Base-by-base conservation (phyloP, 116 monocot species). In the Posidonia oceanica region DNA sequence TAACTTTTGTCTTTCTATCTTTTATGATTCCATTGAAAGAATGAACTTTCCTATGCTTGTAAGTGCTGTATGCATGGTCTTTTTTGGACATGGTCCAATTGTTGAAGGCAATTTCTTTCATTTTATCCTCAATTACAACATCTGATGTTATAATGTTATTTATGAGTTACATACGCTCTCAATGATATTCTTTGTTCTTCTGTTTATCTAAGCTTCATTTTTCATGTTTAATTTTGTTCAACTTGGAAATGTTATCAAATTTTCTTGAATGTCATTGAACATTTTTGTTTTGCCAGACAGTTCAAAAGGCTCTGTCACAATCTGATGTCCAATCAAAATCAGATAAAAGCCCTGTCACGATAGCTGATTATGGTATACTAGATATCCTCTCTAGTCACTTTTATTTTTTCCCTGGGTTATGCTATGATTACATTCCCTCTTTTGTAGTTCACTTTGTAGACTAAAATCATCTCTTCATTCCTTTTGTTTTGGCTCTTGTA, bases 261-360 rank as follows among this genome's bases (percentile, higher is more conserved):
- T 14, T 41, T 22, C n/a, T 13, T 51, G 13, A 13, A 11, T 6
- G 10, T 48, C 3, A 2, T 23, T 20, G 40, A 14, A 39, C 41
- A 21, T 55, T 68, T 36, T 58, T 64, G 44, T 11, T 40, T 74
- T 60, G 54, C 29, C 79, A 97, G 97, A 78, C 59, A 16, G 92
- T 97, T 18, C 97, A 97, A 59, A 89, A 77, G 75, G 78, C 67
- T 41, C 59, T 97, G 14, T 67, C 84, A 70, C 66, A 82, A 51
- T 88, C 87, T 44, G 97, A 91, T 78, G 87, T 97, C 7, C 97
- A 97, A 75, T 87, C 97, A 44, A 97, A 97, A 82, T 77, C 87
- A 16, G 97, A 97, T 78, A 83, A 85, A 77, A 92, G 82, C 68
- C 97, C 97, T 59, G 97, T 97, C 5, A 97, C 97, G 36, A 82